Percentiles rank a stretch among this genome's conserved stretches.
These are phyloP conservation scores for Salvia rosmarinus DNA, from an alignment of 257 asterid species.

Conservation along the genomic window DNA sequence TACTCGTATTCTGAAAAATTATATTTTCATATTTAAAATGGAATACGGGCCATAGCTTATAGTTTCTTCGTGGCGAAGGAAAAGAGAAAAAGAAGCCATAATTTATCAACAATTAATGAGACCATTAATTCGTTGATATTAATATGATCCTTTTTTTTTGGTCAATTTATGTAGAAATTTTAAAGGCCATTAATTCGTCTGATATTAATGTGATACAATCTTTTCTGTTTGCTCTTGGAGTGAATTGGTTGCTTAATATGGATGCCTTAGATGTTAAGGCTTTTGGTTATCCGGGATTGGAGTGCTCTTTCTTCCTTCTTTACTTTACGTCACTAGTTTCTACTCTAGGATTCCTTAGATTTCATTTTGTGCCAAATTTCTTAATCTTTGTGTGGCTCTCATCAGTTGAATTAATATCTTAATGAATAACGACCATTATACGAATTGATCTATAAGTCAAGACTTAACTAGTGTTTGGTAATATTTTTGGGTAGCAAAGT, in stretches of 20 bases:
- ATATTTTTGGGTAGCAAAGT: no score
- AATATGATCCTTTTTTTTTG: neutral
- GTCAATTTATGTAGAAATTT: no score
- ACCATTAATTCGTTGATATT: slow-evolving; percentile 6
- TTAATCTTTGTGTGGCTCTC: neutral
- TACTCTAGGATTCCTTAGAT: neutral
- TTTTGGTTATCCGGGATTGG: neutral
- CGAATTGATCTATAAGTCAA: neutral
- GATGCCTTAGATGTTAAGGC: neutral
- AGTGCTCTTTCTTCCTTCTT: neutral
- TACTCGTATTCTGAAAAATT: neutral
- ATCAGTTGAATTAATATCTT: neutral
- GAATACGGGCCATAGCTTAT: neutral
- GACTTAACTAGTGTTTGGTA: no score
- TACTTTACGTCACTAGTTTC: slow-evolving; percentile 3
- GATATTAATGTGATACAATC: neutral
- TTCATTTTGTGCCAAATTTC: neutral
- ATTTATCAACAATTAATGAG: neutral
- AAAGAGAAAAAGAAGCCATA: neutral
- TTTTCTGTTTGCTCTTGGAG: neutral
- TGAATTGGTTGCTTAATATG: neutral
- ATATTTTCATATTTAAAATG: neutral
- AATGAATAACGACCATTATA: neutral
- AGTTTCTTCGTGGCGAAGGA: neutral
- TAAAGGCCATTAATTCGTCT: slow-evolving; percentile 2